Evolutionary conservation across 2,329 filamentous ascomycete species (phyloP), one percentile per base, ranked within the genome.

Genomic region (Zasmidium citrigriseum): DNA sequence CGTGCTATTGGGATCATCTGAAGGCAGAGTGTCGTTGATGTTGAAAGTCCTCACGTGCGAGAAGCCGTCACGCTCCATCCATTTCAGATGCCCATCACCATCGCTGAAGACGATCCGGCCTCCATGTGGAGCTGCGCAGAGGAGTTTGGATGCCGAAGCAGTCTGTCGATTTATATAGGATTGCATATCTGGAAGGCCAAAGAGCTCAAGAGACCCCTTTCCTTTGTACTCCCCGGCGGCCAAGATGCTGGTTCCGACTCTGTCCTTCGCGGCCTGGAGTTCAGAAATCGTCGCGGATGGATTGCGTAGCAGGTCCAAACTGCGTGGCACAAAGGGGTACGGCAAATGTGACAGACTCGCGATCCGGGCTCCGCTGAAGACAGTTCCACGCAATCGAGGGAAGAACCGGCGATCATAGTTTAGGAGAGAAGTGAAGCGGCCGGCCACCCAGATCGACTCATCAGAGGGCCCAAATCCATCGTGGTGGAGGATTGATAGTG

Each of bases 171-270:
- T 98, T 64, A 88, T 87, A 72, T 87, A 85, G 21, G 52, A 51
- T 22, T 55, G 70, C 52, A 14, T 75, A 12, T 57, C 52, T 9
- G 67, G 61, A 1, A 91, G 76, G 14, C 86, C 86, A 72, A 96
- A 96, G n/a, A 96, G 77, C 70, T 98, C 93, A 1, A 98, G 79
- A 0, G 89, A 93, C 0, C 93, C 93, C 73, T 95, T 93, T 27
- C 89, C 91, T 67, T 95, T 96, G 77, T 97, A 97, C 70, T 93
- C 90, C 4, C 93, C 93, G 41, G 89, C 90, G 2, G 91, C 90
- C 52, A 96, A 83, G 23, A 97, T 75, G 0, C 89, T 92, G 47
- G 87, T 81, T 0, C 87, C 82, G 0, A 75, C 67, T 0, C 73
- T 72, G n/a, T 68, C 75, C 65, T 88, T 88, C n/a, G 80, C 80